phyloP scores from a whole-genome alignment of 495 filamentous ascomycete species.

The Aspergillus ellipticus region DNA sequence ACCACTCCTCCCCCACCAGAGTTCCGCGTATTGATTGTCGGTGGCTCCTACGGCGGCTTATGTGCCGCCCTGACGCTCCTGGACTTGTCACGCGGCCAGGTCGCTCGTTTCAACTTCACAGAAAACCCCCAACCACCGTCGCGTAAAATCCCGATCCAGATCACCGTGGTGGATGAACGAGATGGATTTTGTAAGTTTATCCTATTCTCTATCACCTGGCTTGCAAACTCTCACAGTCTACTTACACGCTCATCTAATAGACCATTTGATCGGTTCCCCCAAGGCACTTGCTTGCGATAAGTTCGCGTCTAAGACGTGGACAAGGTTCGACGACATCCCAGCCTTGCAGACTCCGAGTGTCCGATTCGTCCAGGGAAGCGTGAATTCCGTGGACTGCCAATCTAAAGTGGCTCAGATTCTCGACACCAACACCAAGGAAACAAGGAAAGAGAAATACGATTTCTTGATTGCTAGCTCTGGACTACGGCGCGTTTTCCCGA shows the following conservation, averaged over 20 bases:
- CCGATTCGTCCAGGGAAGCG: conserved; percentile 53
- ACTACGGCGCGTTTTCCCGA: conserved; percentile 57
- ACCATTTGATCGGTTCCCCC: conserved; percentile 62
- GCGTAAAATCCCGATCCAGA: conserved; percentile 48
- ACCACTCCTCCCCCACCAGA: not conserved
- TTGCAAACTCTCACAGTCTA: not conserved
- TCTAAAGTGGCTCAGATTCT: conserved; percentile 49
- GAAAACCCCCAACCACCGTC: conserved; percentile 22
- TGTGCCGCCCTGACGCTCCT: conserved; percentile 56
- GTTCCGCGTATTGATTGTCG: conserved; percentile 51
- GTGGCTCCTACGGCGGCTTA: conserved; percentile 64
- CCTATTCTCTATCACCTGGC: not conserved
- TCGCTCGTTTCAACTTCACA: conserved; percentile 32
- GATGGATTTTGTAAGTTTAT: conserved; percentile 62
- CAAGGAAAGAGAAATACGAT: conserved; percentile 50
- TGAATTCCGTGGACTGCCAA: conserved; percentile 49
- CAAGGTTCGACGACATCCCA: conserved; percentile 55
- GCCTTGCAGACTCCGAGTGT: conserved; percentile 51
- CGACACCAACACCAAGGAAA: conserved; percentile 18
- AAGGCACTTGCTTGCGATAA: conserved; percentile 55
- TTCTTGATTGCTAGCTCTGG: conserved; percentile 62
- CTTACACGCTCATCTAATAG: conserved; percentile 23
- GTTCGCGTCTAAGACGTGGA: conserved; percentile 58
- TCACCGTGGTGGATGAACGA: conserved; percentile 65
- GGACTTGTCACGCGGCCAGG: conserved; percentile 51